These are phyloP conservation scores for Nannochloris sp. DNA, from an alignment of 139 green algal species.

Conservation along the genomic window DNA sequence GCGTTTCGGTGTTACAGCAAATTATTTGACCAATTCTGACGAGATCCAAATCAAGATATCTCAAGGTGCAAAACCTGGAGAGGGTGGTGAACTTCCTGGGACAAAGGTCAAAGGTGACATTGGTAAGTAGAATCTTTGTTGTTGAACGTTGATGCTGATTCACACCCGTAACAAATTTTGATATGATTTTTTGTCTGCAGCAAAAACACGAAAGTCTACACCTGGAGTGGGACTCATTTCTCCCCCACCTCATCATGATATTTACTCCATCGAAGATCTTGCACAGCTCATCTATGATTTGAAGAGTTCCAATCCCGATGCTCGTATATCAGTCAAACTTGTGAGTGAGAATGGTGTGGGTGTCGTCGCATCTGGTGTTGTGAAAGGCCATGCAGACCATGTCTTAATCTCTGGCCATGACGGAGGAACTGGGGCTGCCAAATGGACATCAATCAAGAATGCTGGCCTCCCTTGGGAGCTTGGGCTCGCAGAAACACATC, in stretches of 20 bases:
- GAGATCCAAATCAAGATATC: slow-evolving; percentile 94
- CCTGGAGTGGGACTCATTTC: slow-evolving; percentile 83
- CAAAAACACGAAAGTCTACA: slow-evolving; percentile 73
- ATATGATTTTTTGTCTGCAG: slow-evolving; percentile 3
- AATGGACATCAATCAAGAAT: slow-evolving; percentile 72
- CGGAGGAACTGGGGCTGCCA: slow-evolving; percentile 76
- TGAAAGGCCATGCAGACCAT: slow-evolving; percentile 93
- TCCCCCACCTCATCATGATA: slow-evolving; percentile 95
- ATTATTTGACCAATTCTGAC: slow-evolving; percentile 94
- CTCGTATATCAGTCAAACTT: slow-evolving; percentile 85
- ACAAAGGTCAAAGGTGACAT: slow-evolving; percentile 68
- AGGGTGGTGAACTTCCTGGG: slow-evolving; percentile 89
- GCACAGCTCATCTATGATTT: slow-evolving; percentile 97
- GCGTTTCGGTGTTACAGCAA: slow-evolving; percentile 81
- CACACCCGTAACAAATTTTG: slow-evolving; percentile 41
- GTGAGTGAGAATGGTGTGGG: slow-evolving; percentile 91
- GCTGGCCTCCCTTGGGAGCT: slow-evolving; percentile 90
- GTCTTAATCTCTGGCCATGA: slow-evolving; percentile 93
- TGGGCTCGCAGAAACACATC: slow-evolving; percentile 87
- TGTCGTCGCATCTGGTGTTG: slow-evolving; percentile 67
- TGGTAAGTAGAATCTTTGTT: background rate
- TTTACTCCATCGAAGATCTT: slow-evolving; percentile 99
- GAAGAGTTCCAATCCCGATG: slow-evolving; percentile 50
- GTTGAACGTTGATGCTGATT: background rate
- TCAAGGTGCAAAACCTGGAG: slow-evolving; percentile 67